A percentile compares a stretch with the other conserved stretches of the same genome.
Conservation (phyloP, 2,329 filamentous ascomycete genomes). For the Cladophialophora immunda region DNA sequence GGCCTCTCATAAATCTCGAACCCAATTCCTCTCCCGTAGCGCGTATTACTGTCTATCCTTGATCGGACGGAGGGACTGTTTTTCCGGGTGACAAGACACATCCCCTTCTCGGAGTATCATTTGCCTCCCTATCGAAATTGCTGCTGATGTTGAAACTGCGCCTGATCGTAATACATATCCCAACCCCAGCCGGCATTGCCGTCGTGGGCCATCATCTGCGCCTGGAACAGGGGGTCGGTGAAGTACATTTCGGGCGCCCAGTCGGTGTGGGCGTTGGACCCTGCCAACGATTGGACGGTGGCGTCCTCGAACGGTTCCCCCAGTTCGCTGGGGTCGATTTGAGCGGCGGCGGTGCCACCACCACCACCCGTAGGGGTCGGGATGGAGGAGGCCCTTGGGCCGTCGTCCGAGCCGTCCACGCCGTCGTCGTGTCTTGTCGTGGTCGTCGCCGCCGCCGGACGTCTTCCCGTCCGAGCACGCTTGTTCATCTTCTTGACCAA, state of each 20-base stretch:
- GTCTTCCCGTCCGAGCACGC: neutral
- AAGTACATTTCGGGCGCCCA: constrained; percentile 17
- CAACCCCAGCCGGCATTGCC: constrained; percentile 5
- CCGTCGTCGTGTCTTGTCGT: neutral
- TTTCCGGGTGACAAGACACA: too few relatives aligned
- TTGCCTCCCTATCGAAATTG: neutral
- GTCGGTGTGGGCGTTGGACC: constrained; percentile 11
- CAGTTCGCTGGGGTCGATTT: neutral
- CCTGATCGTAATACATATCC: constrained; percentile 14
- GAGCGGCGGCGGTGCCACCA: neutral
- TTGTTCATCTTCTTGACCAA: constrained; percentile 16
- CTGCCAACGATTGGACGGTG: constrained; percentile 7
- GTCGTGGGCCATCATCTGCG: constrained; percentile 15
- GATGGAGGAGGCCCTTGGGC: neutral
- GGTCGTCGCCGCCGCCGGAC: neutral
- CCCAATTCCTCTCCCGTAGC: too few relatives aligned
- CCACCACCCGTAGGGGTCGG: too few relatives aligned
- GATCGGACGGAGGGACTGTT: too few relatives aligned
- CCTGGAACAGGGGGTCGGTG: constrained; percentile 15
- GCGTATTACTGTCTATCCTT: too few relatives aligned
- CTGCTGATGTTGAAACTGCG: constrained; percentile 12
- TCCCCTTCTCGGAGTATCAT: too few relatives aligned
- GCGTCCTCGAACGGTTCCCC: constrained; percentile 7
- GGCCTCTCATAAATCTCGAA: too few relatives aligned
- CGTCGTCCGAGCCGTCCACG: neutral